Percentiles rank a stretch among this genome's conserved stretches.
Evolutionary conservation across 225 moss, liverwort and hornwort species (phyloP).

Genomic region (Pleurozium schreberi): DNA sequence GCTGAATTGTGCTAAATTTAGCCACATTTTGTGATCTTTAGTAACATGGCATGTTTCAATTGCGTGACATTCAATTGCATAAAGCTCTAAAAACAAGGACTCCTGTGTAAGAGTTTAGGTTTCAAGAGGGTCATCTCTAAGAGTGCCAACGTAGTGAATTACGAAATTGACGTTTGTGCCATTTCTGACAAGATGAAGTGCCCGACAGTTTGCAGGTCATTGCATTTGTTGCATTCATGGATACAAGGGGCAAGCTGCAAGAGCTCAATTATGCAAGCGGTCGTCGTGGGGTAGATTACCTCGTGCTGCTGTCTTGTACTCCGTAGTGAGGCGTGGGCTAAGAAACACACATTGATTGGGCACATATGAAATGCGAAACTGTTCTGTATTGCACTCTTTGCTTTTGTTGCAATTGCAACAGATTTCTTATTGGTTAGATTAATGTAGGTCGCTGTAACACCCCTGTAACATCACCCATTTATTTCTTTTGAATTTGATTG

Average conservation of each 20-base stretch:
- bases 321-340: too few species aligned
- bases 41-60: background rate
- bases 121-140: background rate
- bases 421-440: background rate
- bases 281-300: too few species aligned
- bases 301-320: background rate
- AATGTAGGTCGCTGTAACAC: background rate
- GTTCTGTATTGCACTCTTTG: background rate
- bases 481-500: background rate
- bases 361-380: too few species aligned
- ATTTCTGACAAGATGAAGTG: background rate
- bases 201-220: slow-evolving; percentile 15
- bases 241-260: background rate
- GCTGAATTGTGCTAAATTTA: background rate
- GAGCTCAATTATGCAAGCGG: background rate
- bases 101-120: background rate
- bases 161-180: background rate
- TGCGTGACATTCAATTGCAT: background rate
- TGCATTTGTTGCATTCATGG: slow-evolving; percentile 62
- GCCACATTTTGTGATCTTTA: background rate
- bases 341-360: background rate
- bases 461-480: background rate
- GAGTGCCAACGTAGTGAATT: background rate
- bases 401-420: background rate
- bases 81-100: background rate